These are phyloP conservation scores for Talaromyces ruber DNA, from an alignment of 495 filamentous ascomycete species.

Conservation along the genomic window DNA sequence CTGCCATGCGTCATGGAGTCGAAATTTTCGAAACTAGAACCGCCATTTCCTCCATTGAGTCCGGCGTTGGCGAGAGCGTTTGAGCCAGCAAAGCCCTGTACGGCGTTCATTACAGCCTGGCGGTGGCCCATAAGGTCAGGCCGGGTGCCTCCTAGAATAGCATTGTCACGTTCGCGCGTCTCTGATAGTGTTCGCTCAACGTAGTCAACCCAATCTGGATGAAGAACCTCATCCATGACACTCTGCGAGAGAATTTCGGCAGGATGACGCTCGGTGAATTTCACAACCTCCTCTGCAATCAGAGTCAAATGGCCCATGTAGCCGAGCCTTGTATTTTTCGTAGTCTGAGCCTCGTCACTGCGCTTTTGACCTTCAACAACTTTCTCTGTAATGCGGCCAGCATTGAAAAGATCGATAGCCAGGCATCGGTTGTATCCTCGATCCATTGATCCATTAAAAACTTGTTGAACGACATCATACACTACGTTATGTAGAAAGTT, in stretches of 20 bases:
- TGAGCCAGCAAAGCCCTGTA: conserved; percentile 53
- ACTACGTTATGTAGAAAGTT: conserved; percentile 99
- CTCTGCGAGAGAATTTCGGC: conserved; percentile 75
- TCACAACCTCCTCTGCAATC: conserved; percentile 97
- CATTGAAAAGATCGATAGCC: conserved; percentile 89
- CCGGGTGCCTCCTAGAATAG: conserved; percentile 91
- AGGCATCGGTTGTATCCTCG: conserved; percentile 86
- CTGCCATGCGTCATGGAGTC: conserved; percentile 63
- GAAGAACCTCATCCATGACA: conserved; percentile 82
- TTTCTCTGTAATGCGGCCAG: conserved; percentile 77
- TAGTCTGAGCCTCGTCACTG: conserved; percentile 74
- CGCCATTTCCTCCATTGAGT: conserved; percentile 48
- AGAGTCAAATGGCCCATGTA: conserved; percentile 99
- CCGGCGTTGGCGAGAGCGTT: conserved; percentile 72
- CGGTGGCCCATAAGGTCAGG: conserved; percentile 73
- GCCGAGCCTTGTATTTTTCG: conserved; percentile 82
- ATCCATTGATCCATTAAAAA: conserved; percentile 98
- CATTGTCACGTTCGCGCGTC: conserved; percentile 93
- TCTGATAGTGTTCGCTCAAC: conserved; percentile 91
- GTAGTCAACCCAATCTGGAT: conserved; percentile 85
- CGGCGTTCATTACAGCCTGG: conserved; percentile 55
- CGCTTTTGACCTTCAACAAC: conserved; percentile 85
- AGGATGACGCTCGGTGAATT: conserved; percentile 91
- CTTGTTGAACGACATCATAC: conserved; percentile 98
- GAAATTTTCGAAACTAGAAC: conserved; percentile 60